Percentiles rank a stretch among this genome's conserved stretches.
Conservation (phyloP, 345 rosid species). For the Eutrema heterophyllum region DNA sequence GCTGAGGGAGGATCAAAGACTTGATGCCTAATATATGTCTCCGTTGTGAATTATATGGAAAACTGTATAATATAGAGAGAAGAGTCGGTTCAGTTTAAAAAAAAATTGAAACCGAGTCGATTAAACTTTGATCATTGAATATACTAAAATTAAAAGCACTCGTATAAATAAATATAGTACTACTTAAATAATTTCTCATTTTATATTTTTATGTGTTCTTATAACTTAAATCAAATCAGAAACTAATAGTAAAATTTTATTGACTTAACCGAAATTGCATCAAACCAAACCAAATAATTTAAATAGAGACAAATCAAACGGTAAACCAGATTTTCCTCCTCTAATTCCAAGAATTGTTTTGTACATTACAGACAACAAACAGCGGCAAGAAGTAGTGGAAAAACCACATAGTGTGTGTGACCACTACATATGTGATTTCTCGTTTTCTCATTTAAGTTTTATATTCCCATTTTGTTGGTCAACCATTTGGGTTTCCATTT, state of each 20-base stretch:
- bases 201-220: too few species aligned
- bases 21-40: conserved; percentile 61
- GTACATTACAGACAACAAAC: neutral
- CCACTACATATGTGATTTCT: neutral
- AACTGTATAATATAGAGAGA: conserved; percentile 82
- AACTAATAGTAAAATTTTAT: too few species aligned
- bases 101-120: too few species aligned
- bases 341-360: neutral
- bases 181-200: too few species aligned
- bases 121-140: too few species aligned
- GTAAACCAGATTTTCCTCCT: neutral
- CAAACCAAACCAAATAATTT: too few species aligned
- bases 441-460: conserved; percentile 10
- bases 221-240: too few species aligned
- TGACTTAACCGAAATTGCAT: too few species aligned
- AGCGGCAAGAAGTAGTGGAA: neutral
- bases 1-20: conserved; percentile 48
- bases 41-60: conserved; percentile 69
- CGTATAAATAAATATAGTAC: too few species aligned
- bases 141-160: too few species aligned
- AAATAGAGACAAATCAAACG: neutral
- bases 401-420: neutral
- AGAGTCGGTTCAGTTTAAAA: conserved; percentile 37
- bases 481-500: neutral
- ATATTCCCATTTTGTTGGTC: neutral